A percentile compares a stretch with the other conserved stretches of the same genome.
Conservation (phyloP, 2,329 filamentous ascomycete species). For the Trichoderma arundinaceum region DNA sequence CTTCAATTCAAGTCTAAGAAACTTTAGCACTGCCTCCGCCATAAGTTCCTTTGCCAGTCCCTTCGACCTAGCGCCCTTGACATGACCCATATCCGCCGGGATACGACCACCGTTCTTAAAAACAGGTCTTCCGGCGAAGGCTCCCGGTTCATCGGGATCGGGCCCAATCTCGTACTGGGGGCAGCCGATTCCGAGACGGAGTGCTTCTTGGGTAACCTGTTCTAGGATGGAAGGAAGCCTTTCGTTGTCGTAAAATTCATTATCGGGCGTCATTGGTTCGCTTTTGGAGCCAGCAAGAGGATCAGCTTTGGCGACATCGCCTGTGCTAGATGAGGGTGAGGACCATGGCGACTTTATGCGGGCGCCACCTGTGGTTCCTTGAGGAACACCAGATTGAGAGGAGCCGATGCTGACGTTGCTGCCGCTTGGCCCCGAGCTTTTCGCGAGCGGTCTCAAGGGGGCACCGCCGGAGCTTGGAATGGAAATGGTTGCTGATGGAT, state of each 20-base stretch:
- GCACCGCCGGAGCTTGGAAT: neutral
- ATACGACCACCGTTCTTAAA: constrained; percentile 43
- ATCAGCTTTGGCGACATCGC: neutral
- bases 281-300: neutral
- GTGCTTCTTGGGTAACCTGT: constrained; percentile 44
- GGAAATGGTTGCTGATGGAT: neutral
- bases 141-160: constrained; percentile 34
- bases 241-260: constrained; percentile 17
- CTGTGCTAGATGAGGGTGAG: neutral
- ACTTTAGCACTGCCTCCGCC: constrained; percentile 48
- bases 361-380: neutral
- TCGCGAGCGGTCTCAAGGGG: neutral
- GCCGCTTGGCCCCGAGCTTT: neutral
- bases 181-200: constrained; percentile 40
- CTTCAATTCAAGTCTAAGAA: constrained; percentile 42
- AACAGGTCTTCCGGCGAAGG: constrained; percentile 47
- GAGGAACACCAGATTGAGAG: neutral
- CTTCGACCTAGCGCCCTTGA: constrained; percentile 45
- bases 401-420: neutral
- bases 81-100: constrained; percentile 43
- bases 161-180: constrained; percentile 45
- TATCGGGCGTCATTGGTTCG: neutral
- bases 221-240: constrained; percentile 35
- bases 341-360: neutral
- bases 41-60: constrained; percentile 47